Conservation (phyloP, 352 stramenopile genomes). For the Salisapilia sapeloensis region DNA sequence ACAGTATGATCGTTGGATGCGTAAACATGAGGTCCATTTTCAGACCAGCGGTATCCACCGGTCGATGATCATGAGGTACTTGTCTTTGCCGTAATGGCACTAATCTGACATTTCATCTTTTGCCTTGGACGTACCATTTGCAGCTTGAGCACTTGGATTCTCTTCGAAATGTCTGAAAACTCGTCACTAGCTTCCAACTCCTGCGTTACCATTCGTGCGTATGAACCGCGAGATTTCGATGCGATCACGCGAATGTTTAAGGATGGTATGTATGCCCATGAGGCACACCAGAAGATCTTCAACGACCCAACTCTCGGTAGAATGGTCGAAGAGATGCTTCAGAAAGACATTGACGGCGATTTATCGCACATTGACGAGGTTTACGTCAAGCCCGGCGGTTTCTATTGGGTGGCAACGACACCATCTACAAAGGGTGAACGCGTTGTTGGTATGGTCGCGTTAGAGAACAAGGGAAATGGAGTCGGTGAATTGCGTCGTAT, state of each 20-base stretch:
- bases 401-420: slow-evolving; percentile 7
- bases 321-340: slow-evolving; percentile 10
- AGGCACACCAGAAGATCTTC: slow-evolving; percentile 6
- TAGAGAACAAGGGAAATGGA: slow-evolving; percentile 2
- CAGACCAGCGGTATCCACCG: no score
- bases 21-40: no score
- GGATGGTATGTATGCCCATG: slow-evolving; percentile 12
- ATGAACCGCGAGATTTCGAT: slow-evolving; percentile 4
- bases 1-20: no score
- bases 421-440: slow-evolving; percentile 2
- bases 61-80: no score
- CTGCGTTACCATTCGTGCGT: slow-evolving; percentile 7
- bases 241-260: slow-evolving; percentile 11
- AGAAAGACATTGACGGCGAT: slow-evolving; percentile 4
- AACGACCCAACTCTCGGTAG: slow-evolving; percentile 3
- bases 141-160: no score
- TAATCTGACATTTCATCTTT: no score
- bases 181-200: background rate
- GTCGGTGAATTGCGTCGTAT: slow-evolving; percentile 8
- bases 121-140: no score
- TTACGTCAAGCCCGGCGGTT: slow-evolving; percentile 4
- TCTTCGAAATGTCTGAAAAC: no score
- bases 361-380: slow-evolving; percentile 5
- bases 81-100: no score
- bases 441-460: slow-evolving; percentile 7